Percentiles rank a stretch among this genome's conserved stretches.
phyloP scores from a whole-genome alignment of 2,329 filamentous ascomycete genomes.

The Coleophoma crateriformis region DNA sequence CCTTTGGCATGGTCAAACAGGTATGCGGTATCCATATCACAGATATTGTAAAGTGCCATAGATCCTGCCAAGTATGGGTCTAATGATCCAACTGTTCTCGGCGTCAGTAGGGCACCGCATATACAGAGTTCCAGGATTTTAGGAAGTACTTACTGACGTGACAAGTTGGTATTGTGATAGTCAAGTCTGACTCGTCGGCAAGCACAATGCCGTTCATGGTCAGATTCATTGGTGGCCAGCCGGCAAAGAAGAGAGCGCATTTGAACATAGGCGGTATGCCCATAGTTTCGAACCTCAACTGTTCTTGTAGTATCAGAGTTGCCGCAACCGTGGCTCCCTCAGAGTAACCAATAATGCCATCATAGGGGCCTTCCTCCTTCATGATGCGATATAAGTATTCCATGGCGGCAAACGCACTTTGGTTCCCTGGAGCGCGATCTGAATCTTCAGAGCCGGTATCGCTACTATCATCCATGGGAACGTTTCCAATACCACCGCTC shows the following conservation, averaged over 20 bases:
- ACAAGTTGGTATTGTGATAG: constrained; percentile 47
- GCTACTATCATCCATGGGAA: constrained; percentile 6
- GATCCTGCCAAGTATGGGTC: constrained; percentile 60
- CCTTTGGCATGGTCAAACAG: constrained; percentile 63
- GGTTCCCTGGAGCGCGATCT: not conserved
- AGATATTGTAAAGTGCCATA: constrained; percentile 59
- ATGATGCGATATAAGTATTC: constrained; percentile 36
- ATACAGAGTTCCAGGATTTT: not conserved
- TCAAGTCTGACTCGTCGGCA: constrained; percentile 43
- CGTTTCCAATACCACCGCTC: constrained; percentile 6
- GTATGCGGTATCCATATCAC: constrained; percentile 52
- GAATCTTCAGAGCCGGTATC: not conserved
- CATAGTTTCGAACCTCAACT: constrained; percentile 27
- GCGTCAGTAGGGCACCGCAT: constrained; percentile 11
- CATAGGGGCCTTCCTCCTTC: constrained; percentile 38
- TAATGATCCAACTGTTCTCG: constrained; percentile 38
- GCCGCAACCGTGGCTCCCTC: constrained; percentile 53
- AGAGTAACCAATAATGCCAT: constrained; percentile 55
- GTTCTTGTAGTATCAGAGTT: constrained; percentile 47
- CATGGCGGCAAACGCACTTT: constrained; percentile 19
- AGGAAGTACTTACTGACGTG: constrained; percentile 38
- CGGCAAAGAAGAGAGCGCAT: constrained; percentile 43
- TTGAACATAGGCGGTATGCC: constrained; percentile 29
- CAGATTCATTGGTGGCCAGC: constrained; percentile 48
- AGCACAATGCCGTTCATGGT: constrained; percentile 39